phyloP scores from a whole-genome alignment of 768 basidiomycete genomes.

The Cystofilobasidium bisporidii region DNA sequence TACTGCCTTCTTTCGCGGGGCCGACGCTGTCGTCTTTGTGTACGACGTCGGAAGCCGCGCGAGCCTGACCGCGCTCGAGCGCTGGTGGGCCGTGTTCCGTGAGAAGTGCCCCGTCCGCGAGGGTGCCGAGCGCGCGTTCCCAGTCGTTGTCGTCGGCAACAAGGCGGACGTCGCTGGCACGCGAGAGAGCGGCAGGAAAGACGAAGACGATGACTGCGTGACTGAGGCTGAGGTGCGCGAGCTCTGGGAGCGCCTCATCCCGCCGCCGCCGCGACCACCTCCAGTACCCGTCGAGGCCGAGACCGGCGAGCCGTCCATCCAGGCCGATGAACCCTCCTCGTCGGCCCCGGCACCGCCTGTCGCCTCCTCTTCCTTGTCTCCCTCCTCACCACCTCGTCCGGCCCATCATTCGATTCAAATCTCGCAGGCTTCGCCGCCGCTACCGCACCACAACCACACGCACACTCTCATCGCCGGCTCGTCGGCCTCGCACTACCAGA shows the following conservation, averaged over 20 bases:
- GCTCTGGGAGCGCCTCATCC: slow-evolving; percentile 53
- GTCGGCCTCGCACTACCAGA: slow-evolving; percentile 59
- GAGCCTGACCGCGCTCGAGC: slow-evolving; percentile 51
- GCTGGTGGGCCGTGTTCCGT: slow-evolving; percentile 73
- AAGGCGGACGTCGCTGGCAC: slow-evolving; percentile 65
- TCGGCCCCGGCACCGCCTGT: too few species aligned
- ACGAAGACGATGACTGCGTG: slow-evolving; percentile 26
- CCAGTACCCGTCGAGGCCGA: neutral
- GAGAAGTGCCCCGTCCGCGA: slow-evolving; percentile 51
- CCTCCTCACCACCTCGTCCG: slow-evolving; percentile 13
- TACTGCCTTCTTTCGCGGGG: slow-evolving; percentile 71
- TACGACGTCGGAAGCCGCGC: slow-evolving; percentile 65
- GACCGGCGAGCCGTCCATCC: too few species aligned
- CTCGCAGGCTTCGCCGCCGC: slow-evolving; percentile 12
- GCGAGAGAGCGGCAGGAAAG: slow-evolving; percentile 33
- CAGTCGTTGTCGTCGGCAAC: slow-evolving; percentile 61
- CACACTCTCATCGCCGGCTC: slow-evolving; percentile 40
- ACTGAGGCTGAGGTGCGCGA: slow-evolving; percentile 44
- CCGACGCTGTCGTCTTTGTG: slow-evolving; percentile 69
- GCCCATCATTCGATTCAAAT: slow-evolving; percentile 37
- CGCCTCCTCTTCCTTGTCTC: neutral
- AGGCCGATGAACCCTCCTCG: too few species aligned
- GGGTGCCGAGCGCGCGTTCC: slow-evolving; percentile 47
- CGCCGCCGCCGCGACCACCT: slow-evolving; percentile 5
- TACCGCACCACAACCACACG: neutral